Evolutionary conservation across 75 land plant species (phyloP), one percentile per base, ranked within the genome.

Genomic region (Ceratopteris richardii): DNA sequence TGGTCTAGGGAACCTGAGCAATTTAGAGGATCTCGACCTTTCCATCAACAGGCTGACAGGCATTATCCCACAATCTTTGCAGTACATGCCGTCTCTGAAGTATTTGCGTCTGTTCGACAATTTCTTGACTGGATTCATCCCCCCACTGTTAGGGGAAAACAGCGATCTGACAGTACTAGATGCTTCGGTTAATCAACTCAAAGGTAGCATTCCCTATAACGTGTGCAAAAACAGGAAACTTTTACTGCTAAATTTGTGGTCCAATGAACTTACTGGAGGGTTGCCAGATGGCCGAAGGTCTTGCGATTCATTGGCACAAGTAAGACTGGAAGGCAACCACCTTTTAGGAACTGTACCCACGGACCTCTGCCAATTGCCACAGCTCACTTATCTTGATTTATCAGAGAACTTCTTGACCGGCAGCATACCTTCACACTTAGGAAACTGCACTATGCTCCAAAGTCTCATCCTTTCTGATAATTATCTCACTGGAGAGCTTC

Each of bases 161-260:
- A 67, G 64, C 58, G 74, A 80, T 10, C 53, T 91, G 61, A 44
- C 66, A 44, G 88, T 84, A 63, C 72, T 91, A 56, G 79, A 80
- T 44, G 69, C 88, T 1, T 74, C 77, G 20, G 57, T 63, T 11
- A 91, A 91, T 62, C 58, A 71, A 1, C 60, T 91, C 14, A 76
- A 81, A 2, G 95, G 97, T 0, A 74, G 61, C 57, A 74, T 87
- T 47, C 93, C 95, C 10, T 66, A 63, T 0, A 78, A 75, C 27
- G 57, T 90, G n/a, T 90, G 96, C 74, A 71, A 61, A n/a, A 58
- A 73, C 51, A 79, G n/a, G 17, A 67, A 79, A 24, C 60, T 91
- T 43, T 44, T 72, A 20, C 63, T 75, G 29, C 63, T 91, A 16
- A 79, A 78, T 28, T 29, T 87, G 43, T 78, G 64, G 30, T 66